Base-by-base conservation (phyloP, 495 filamentous ascomycete species). In the Talaromyces liani region DNA sequence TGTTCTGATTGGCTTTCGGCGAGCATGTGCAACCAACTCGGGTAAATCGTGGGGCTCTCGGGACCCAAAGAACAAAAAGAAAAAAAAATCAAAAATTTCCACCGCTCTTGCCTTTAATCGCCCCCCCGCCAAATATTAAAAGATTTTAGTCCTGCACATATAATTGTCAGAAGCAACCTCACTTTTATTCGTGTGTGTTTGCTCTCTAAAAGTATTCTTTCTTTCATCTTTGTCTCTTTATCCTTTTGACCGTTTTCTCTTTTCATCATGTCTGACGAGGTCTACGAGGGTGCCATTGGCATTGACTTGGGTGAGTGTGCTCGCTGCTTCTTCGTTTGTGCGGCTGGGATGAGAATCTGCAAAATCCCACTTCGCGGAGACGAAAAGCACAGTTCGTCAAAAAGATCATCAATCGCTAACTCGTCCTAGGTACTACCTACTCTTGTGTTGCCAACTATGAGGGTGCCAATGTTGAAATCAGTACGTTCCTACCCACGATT, bases 371-470 rank as follows among this genome's bases (percentile, higher is more conserved):
- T 2, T 10, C 6, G 27, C 20, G 24, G 29, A 12, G 22, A 56
- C n/a, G 53, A 56, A 24, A 22, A 56, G 29, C 14, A 18, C 20
- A 24, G 1, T 58, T 59, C 29, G 31, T 39, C 7, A 4, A 34
- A 20, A 24, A 34, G 20, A 39, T 36, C 27, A 39, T 34, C 20
- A 16, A 6, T 49, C n/a, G 20, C 39, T 60, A 36, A 60, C 67
- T 60, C 31, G 51, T n/a, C 63, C 45, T 65, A 96, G 93, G 93
- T 75, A 98, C 94, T 63, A 98, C 94, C 76, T 98, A 98, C 86
- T 98, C 94, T 72, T 98, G 94, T 82, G 94, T 98, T 79, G 94
- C 94, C 81, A 93, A 92, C 80, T 98, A 98, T 81, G 94, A 98
- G 79, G 94, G 94, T 76, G 93, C 88, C 81, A 96, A 95, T 84